These are phyloP conservation scores for Fusarium irregulare DNA, from an alignment of 2,329 filamentous ascomycete species.

Conservation along the genomic window DNA sequence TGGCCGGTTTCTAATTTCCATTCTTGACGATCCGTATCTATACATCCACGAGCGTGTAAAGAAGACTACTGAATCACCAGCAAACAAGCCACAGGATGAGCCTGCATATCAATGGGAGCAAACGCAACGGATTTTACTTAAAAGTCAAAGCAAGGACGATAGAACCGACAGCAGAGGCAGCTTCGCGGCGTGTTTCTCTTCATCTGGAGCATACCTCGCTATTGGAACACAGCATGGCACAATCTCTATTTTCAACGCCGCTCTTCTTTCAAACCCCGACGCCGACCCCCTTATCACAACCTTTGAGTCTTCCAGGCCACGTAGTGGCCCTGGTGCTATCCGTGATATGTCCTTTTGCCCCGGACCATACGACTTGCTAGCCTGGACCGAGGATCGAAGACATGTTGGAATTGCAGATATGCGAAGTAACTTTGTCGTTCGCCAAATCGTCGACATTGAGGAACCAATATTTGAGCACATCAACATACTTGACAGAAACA, in stretches of 20 bases:
- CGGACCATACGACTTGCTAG: conserved; percentile 87
- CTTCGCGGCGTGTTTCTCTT: conserved; percentile 82
- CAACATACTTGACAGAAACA: conserved; percentile 65
- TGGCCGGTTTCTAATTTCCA: conserved; percentile 80
- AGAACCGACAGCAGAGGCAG: conserved; percentile 71
- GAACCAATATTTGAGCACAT: conserved; percentile 68
- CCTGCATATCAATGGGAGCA: conserved; percentile 62
- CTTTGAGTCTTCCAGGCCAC: conserved; percentile 81
- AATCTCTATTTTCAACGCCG: conserved; percentile 78
- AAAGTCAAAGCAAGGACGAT: conserved; percentile 67
- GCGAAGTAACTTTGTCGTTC: conserved; percentile 72
- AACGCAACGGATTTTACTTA: conserved; percentile 65
- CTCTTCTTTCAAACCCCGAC: conserved; percentile 56
- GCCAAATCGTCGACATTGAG: conserved; percentile 76
- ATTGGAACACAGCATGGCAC: conserved; percentile 84
- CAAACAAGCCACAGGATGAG: conserved; percentile 42
- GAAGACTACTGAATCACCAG: conserved; percentile 48
- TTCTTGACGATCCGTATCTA: conserved; percentile 87
- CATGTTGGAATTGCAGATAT: conserved; percentile 80
- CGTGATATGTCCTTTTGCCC: conserved; percentile 93
- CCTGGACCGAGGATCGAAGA: conserved; percentile 92
- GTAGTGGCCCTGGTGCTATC: conserved; percentile 79
- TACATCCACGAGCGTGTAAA: conserved; percentile 78
- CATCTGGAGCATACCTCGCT: conserved; percentile 76
- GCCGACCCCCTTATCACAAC: conserved; percentile 75